Percentiles rank a stretch among this genome's conserved stretches.
These are phyloP conservation scores for Nematocida sp. DNA, from an alignment of 371 early-diverging fungal genomes.

Conservation along the genomic window DNA sequence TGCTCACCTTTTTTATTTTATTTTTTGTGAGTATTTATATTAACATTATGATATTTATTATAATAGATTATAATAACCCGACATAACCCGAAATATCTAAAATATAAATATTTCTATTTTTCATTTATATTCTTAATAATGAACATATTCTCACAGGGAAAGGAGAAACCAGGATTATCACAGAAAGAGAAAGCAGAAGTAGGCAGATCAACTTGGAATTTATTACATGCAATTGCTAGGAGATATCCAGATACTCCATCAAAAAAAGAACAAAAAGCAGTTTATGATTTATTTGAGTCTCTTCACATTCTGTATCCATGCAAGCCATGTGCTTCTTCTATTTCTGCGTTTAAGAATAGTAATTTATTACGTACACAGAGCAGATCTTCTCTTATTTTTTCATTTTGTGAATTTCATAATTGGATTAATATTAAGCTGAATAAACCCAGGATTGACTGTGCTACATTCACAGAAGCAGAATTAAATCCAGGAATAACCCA, in stretches of 20 bases:
- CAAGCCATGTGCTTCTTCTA: slow-evolving; percentile 9
- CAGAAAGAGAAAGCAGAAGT: slow-evolving; percentile 14
- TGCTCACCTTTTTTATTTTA: no score
- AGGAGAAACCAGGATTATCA: slow-evolving; percentile 4
- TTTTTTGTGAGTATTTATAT: no score
- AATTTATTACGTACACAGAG: background rate
- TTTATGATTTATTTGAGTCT: slow-evolving; percentile 18
- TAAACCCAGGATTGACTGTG: slow-evolving; percentile 21
- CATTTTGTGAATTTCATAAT: slow-evolving; percentile 50
- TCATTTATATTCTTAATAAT: no score
- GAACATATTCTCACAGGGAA: background rate
- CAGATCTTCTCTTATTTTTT: background rate
- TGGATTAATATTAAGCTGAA: slow-evolving; percentile 36
- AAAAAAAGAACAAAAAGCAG: slow-evolving; percentile 12
- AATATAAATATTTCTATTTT: no score
- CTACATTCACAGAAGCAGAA: background rate
- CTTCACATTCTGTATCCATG: slow-evolving; percentile 47
- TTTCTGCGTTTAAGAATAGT: background rate
- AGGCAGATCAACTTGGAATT: slow-evolving; percentile 40
- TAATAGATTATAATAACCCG: no score
- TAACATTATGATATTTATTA: no score
- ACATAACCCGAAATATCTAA: no score
- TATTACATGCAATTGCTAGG: slow-evolving; percentile 47
- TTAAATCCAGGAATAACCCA: background rate
- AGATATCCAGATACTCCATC: slow-evolving; percentile 32